Conservation (phyloP, 148 eudicot species). For the Rhododendron simsii region DNA sequence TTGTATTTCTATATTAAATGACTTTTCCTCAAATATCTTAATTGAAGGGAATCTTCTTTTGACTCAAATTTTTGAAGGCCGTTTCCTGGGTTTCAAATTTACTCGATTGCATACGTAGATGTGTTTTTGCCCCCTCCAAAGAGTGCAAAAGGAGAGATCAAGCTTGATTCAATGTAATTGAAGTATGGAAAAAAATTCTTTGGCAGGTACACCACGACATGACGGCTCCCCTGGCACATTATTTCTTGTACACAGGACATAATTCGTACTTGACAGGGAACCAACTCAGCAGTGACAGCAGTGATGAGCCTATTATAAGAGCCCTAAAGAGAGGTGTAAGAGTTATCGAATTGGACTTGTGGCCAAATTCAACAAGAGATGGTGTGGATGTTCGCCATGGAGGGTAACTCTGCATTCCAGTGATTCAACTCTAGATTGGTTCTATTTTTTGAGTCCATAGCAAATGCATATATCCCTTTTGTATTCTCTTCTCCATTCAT, state of each 20-base stretch:
- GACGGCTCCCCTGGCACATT: constrained; percentile 59
- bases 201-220: constrained; percentile 63
- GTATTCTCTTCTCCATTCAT: not conserved
- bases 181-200: constrained; percentile 18
- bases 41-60: not conserved
- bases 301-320: constrained; percentile 45
- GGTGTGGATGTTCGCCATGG: constrained; percentile 59
- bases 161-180: constrained; percentile 11
- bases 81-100: not conserved
- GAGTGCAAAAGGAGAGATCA: not conserved
- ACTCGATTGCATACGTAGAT: not conserved
- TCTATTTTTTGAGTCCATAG: not conserved
- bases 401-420: constrained; percentile 33
- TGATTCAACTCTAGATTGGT: not conserved
- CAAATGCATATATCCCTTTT: not conserved
- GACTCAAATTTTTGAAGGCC: not conserved
- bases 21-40: not conserved
- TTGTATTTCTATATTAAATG: no score
- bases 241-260: constrained; percentile 70
- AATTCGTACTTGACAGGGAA: constrained; percentile 79
- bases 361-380: constrained; percentile 41
- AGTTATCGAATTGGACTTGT: constrained; percentile 71
- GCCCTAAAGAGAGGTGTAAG: constrained; percentile 55
- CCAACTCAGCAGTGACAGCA: constrained; percentile 57
- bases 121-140: not conserved